Base-by-base conservation (phyloP, 768 basidiomycete species). In the Inosperma sp. region DNA sequence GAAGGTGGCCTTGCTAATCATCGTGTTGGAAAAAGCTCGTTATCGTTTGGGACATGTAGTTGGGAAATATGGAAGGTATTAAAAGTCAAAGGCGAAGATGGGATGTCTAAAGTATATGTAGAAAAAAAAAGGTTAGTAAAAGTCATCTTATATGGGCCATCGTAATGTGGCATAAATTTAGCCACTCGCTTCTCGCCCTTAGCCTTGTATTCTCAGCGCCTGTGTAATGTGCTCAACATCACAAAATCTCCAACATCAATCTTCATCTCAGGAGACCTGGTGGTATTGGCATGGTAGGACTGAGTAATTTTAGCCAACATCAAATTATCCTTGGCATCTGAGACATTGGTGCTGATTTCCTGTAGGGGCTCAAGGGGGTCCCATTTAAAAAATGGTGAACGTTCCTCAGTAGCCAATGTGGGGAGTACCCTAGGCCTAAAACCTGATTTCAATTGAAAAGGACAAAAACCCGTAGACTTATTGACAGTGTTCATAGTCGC, bases 81-180 rank as follows among this genome's bases (percentile, higher is more conserved):
- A n/a, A n/a, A n/a, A n/a, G n/a, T n/a, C n/a, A n/a, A n/a, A n/a
- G n/a, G n/a, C n/a, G n/a, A n/a, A n/a, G n/a, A 0, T 67, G 67
- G 50, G 64, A 65, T 39, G 5, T 66, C 52, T 0, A 66, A 49
- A 0, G 61, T 66, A 0, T 63, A 59, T 0, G 57, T 59, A 2
- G 66, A 70, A 0, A 40, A 41, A 1, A 51, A 48, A 0, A 27
- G 30, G 16, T 63, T 30, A 0, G 64, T 59, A 0, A 55, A 37
- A 0, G 56, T 31, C 3, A 77, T 50, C 0, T 2, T 41, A 33
- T 65, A 70, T 0, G 64, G 68, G 0, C 69, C 61, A 39, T 75
- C 62, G n/a, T 46, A 69, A 0, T 60, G 41, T 0, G 65, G 67
- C 60, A 75, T 66, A 37, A 74, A 74, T 46, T 76, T 76, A 0